These are phyloP conservation scores for Gardenia jasminoides DNA, from an alignment of 257 asterid genomes.

Conservation along the genomic window DNA sequence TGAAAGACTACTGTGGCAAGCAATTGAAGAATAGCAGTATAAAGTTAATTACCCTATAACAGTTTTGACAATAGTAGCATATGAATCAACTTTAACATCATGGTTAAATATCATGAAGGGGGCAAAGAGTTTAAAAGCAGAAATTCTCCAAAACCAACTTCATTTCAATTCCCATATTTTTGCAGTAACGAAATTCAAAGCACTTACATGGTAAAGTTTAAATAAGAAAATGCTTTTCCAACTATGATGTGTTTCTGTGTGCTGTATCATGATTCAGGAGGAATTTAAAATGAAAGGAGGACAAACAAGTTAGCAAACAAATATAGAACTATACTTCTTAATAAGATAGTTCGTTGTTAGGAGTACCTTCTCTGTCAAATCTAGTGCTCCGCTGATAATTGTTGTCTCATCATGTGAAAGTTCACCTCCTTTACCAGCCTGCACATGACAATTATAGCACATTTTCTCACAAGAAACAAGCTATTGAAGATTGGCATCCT, in stretches of 20 bases:
- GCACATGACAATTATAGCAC: conserved; percentile 18
- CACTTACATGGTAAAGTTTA: background rate
- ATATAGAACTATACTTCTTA: background rate
- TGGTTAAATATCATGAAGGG: background rate
- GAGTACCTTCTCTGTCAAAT: conserved; percentile 90
- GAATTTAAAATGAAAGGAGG: background rate
- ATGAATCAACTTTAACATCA: background rate
- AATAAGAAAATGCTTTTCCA: background rate
- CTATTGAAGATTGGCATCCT: conserved; percentile 3
- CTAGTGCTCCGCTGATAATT: conserved; percentile 94
- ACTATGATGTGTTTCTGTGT: background rate
- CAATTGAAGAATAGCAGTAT: background rate
- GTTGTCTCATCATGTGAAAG: conserved; percentile 98
- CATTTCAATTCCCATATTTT: background rate
- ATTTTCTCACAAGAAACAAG: conserved; percentile 15
- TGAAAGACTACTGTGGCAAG: conserved; percentile 2
- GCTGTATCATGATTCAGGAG: background rate
- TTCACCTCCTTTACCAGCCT: conserved; percentile 99
- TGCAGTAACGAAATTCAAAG: background rate
- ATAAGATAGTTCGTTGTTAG: background rate
- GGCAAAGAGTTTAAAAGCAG: background rate
- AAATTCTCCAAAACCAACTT: background rate
- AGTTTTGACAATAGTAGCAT: background rate
- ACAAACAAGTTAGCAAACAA: background rate
- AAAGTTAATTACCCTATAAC: background rate